These are phyloP conservation scores for Phoma sp. DNA, from an alignment of 2,329 filamentous ascomycete species.

Conservation along the genomic window DNA sequence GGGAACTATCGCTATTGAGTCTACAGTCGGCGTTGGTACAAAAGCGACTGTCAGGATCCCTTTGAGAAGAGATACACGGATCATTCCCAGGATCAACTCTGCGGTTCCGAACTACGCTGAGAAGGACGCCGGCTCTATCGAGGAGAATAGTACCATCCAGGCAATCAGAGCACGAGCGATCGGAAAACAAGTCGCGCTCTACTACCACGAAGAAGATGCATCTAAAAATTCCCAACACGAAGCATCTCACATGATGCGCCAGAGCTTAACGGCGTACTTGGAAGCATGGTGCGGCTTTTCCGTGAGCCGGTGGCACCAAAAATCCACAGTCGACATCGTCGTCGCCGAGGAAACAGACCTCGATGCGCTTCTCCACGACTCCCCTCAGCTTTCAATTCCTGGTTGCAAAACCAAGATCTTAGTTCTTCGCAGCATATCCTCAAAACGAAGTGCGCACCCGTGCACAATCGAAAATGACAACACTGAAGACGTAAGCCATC, in stretches of 20 bases:
- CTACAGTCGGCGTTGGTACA: conserved; percentile 7
- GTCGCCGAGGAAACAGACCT: conserved; percentile 5
- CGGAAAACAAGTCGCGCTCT: background rate
- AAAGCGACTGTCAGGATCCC: conserved; percentile 10
- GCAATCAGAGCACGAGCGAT: background rate
- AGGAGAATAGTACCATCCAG: background rate
- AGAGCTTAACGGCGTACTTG: conserved; percentile 20
- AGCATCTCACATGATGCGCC: conserved; percentile 6
- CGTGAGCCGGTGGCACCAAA: background rate
- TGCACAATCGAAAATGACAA: conserved; percentile 19
- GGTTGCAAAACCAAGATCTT: conserved; percentile 5
- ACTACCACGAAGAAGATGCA: background rate
- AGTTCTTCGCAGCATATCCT: conserved; percentile 1
- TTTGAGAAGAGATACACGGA: conserved; percentile 8
- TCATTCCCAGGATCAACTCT: background rate
- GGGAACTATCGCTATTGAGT: conserved; percentile 26
- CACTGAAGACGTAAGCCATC: conserved; percentile 47
- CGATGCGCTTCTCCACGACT: background rate
- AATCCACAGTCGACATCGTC: background rate
- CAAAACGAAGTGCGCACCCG: background rate
- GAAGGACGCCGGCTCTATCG: too few relatives aligned
- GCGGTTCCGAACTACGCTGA: background rate
- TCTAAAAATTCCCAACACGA: background rate
- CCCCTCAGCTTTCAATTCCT: background rate
- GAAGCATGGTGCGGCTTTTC: conserved; percentile 25